Base-by-base conservation (phyloP, 306 rosid species). In the Lathyrus oleraceus region DNA sequence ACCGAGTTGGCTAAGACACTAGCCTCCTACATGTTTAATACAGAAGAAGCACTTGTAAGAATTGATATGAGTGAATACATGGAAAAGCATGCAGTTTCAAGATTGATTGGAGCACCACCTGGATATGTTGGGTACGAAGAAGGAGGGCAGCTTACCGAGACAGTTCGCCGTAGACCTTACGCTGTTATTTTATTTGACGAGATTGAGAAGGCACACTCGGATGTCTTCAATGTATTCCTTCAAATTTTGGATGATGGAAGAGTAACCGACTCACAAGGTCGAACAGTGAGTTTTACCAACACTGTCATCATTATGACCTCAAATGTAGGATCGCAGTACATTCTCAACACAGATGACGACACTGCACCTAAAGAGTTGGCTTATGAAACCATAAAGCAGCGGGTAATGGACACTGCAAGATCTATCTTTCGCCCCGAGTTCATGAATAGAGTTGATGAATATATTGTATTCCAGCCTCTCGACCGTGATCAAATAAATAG, bases 71-170 rank as follows among this genome's bases (percentile, higher is more conserved):
- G 99, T 6, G 99, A 91, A 73, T 94, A 94, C 82, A 94, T 94
- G 99, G 99, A 94, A 76, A 91, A 94, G 72, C 99, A 94, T 78
- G 95, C 99, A 6, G 96, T 90, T 44, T 94, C 97, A 9, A 88
- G 99, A 80, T 76, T 94, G 83, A 94, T 94, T 52, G 99, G 99
- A 5, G 99, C 97, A 68, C 99, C 97, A 27, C 99, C 99, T 12
- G 99, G 99, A 65, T 94, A 94, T 76, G 99, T 94, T 43, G 99
- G 99, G 53, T 94, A 94, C 36, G 99, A 94, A 78, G 99, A 94
- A 79, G 97, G 99, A 21, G 99, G 99, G 60, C 97, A 94, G 67
- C 82, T 94, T 74, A 91, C 96, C 0, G 97, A 91, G 83, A 83
- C 63, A 39, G 89, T 94, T 70, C 96, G 99, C 15, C 86, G 97